Evolutionary conservation across 2,329 filamentous ascomycete species (phyloP), one percentile per base, ranked within the genome.

Genomic region (Xylariaceae sp.): DNA sequence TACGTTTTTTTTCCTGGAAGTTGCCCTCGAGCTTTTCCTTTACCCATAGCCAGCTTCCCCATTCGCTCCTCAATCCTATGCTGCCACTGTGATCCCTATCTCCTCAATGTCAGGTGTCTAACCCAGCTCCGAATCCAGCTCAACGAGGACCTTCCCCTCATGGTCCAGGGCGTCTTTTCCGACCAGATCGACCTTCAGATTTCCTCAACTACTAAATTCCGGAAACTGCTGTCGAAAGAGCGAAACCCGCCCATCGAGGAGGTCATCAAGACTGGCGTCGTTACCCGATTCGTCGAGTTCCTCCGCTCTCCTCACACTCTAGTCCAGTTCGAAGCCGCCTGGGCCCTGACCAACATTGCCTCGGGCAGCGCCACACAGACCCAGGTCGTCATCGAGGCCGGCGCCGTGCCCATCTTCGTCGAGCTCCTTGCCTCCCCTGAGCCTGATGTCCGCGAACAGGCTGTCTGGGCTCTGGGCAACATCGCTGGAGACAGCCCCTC

Each of bases 181-280:
- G 92, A 99, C 58, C 90, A 97, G 74, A 96, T 99, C 73, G 94
- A 99, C 68, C 82, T 88, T 62, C 94, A 99, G 75, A 99, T 99
- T 63, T 86, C 92, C 74, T 90, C 92, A 51, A 99, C 94, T 27
- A 99, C 94, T 62, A 96, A 96, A 73, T 99, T 99, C 80, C 82
- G 94, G 70, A 99, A 99, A 80, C 82, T 99, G 39, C 79, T 99
- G 27, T 96, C 90, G 60, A 99, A 99, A 77, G 94, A 99, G 78
- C 89, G 94, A 68, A 99, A 99, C 77, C 94, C 94, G 42, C 94
- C 94, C 41, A 99, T 99, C 69, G 94, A 99, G 77, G 90, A 95
- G 69, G 94, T 99, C 62, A 99, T 99, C 74, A 95, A 97, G 81
- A 97, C 94, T 52, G 94, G 94, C 66, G 94, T 99, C 58, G 94